Evolutionary conservation across 2,329 filamentous ascomycete genomes (phyloP).

Genomic region (Ascochyta viciae-villosae): DNA sequence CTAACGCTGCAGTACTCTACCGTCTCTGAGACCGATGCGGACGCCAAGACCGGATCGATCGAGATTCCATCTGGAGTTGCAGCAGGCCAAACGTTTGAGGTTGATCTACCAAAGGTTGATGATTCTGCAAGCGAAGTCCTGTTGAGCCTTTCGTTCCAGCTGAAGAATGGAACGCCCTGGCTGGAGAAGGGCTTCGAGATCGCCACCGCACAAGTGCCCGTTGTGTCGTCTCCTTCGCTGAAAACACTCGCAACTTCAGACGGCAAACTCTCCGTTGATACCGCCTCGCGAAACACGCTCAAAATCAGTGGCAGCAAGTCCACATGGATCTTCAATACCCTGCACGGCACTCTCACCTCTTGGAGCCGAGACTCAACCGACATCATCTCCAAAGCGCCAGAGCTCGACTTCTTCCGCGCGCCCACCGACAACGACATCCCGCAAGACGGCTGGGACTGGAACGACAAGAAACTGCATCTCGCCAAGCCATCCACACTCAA

Average conservation of each 20-base stretch:
- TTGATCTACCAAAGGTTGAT: conserved; percentile 31
- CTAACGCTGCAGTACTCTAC: conserved; percentile 32
- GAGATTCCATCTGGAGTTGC: conserved; percentile 34
- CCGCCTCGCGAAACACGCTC: conserved; percentile 27
- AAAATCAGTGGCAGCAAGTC: conserved; percentile 34
- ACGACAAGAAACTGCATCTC: conserved; percentile 42
- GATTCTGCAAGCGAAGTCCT: conserved; percentile 23
- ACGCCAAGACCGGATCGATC: conserved; percentile 22
- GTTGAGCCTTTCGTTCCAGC: conserved; percentile 39
- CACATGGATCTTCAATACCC: conserved; percentile 59
- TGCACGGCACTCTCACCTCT: conserved; percentile 59
- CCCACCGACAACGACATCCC: conserved; percentile 70
- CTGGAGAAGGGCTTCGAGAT: conserved; percentile 47
- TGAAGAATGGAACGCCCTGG: conserved; percentile 43
- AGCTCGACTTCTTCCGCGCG: conserved; percentile 67
- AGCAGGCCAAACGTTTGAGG: conserved; percentile 35
- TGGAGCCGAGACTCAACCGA: conserved; percentile 40
- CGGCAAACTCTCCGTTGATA: conserved; percentile 49
- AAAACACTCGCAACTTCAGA: conserved; percentile 46
- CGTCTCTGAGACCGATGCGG: conserved; percentile 12
- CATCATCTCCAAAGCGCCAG: conserved; percentile 42
- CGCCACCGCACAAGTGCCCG: conserved; percentile 43
- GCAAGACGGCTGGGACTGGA: conserved; percentile 64
- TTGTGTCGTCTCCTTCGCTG: conserved; percentile 21
- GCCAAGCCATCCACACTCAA: conserved; percentile 37